Evolutionary conservation across 768 basidiomycete genomes (phyloP).

Genomic region (Xerocomellus intermedius): DNA sequence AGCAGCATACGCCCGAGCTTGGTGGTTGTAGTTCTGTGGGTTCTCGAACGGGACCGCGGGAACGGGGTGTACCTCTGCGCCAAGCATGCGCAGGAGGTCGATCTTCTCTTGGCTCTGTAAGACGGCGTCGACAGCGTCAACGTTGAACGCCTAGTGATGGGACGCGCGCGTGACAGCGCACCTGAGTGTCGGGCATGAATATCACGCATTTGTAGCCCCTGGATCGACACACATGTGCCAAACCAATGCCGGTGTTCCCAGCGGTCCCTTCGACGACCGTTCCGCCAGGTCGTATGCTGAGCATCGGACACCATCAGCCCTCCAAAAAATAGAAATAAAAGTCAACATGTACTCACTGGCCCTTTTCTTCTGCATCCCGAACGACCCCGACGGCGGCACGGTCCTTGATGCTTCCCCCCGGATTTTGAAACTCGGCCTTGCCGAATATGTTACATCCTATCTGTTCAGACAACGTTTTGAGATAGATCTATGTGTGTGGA

Average conservation of each 20-base stretch:
- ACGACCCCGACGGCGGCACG: slow-evolving; percentile 91
- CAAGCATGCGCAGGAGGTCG: slow-evolving; percentile 94
- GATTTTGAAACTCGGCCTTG: slow-evolving; percentile 99
- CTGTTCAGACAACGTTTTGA: slow-evolving; percentile 77
- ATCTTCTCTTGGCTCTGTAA: slow-evolving; percentile 95
- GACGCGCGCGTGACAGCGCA: slow-evolving; percentile 25
- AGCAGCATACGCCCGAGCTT: slow-evolving; percentile 85
- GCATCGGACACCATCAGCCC: background rate
- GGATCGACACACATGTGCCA: slow-evolving; percentile 92
- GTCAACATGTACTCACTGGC: slow-evolving; percentile 51
- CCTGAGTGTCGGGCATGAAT: slow-evolving; percentile 97
- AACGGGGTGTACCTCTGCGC: slow-evolving; percentile 94
- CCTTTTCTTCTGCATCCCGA: slow-evolving; percentile 80
- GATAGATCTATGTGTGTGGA: slow-evolving; percentile 61
- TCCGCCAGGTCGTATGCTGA: slow-evolving; percentile 84
- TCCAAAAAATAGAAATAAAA: background rate
- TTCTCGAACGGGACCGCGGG: slow-evolving; percentile 97
- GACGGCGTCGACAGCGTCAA: background rate
- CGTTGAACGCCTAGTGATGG: background rate
- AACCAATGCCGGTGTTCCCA: slow-evolving; percentile 95
- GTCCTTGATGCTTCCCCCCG: slow-evolving; percentile 97
- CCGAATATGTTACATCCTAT: slow-evolving; percentile 84
- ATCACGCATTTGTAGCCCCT: slow-evolving; percentile 97
- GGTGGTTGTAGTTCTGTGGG: slow-evolving; percentile 96
- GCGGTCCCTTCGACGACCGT: slow-evolving; percentile 98